Percentiles rank a stretch among this genome's conserved stretches.
phyloP scores from a whole-genome alignment of 306 rosid genomes.

The Betula pendula region DNA sequence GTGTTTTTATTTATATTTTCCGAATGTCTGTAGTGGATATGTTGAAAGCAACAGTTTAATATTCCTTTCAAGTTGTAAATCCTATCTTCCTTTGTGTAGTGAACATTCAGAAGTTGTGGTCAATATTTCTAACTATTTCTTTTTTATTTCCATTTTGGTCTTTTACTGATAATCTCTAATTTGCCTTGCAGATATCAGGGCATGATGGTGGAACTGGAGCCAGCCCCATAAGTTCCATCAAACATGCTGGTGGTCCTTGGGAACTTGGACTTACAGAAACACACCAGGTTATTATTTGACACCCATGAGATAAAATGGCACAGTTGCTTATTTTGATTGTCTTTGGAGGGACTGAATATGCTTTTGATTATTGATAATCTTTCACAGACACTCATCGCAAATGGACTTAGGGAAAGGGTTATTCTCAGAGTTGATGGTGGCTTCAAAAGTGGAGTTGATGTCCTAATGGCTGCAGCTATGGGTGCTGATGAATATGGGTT shows the following conservation, averaged over 20 bases:
- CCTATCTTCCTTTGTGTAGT: not conserved
- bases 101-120: not conserved
- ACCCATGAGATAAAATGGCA: slow-evolving; percentile 17
- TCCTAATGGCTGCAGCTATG: slow-evolving; percentile 92
- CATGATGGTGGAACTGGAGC: slow-evolving; percentile 99
- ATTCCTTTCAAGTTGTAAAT: not conserved
- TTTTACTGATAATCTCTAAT: not conserved
- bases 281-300: slow-evolving; percentile 73
- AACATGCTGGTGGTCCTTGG: slow-evolving; percentile 99
- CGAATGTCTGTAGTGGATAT: not conserved
- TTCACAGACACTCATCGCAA: slow-evolving; percentile 75
- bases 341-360: slow-evolving; percentile 14
- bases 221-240: slow-evolving; percentile 97
- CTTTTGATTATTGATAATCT: slow-evolving; percentile 27
- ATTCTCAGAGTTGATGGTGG: slow-evolving; percentile 99
- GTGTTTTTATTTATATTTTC: not conserved
- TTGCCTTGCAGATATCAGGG: slow-evolving; percentile 75
- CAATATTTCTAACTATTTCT: not conserved
- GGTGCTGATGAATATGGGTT: slow-evolving; percentile 97
- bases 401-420: slow-evolving; percentile 97
- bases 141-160: not conserved
- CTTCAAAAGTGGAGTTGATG: slow-evolving; percentile 98
- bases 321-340: slow-evolving; percentile 23
- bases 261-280: slow-evolving; percentile 96
- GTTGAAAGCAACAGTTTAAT: not conserved